These are phyloP conservation scores for Pseudogymnoascus destructans DNA, from an alignment of 2,329 filamentous ascomycete genomes.

Conservation along the genomic window DNA sequence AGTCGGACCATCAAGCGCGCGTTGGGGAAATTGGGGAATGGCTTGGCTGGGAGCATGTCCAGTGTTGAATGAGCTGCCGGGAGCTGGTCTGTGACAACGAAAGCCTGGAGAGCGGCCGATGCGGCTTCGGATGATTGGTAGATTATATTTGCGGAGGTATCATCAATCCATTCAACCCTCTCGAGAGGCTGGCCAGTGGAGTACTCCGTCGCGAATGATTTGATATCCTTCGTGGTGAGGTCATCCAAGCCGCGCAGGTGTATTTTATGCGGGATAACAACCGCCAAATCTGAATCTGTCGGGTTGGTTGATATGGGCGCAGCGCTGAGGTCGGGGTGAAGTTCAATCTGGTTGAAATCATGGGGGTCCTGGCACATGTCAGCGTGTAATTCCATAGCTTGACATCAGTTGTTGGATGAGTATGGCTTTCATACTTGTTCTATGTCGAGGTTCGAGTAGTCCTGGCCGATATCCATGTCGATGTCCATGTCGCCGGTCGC, in stretches of 20 bases:
- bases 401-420: slow-evolving; percentile 22
- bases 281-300: neutral
- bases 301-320: neutral
- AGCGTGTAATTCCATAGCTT: neutral
- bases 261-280: slow-evolving; percentile 47
- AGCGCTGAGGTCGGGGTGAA: neutral
- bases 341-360: neutral
- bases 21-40: slow-evolving; percentile 54
- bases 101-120: slow-evolving; percentile 40
- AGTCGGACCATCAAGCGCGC: slow-evolving; percentile 58
- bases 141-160: slow-evolving; percentile 75
- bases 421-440: slow-evolving; percentile 12
- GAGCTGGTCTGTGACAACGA: slow-evolving; percentile 38
- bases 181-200: slow-evolving; percentile 42
- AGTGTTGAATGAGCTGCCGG: slow-evolving; percentile 32
- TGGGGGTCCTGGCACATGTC: slow-evolving; percentile 3
- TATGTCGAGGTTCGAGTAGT: slow-evolving; percentile 18
- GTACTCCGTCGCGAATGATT: slow-evolving; percentile 58
- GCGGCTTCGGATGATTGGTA: slow-evolving; percentile 47
- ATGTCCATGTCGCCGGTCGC: slow-evolving; percentile 51
- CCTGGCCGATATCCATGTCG: slow-evolving; percentile 37
- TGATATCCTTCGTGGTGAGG: slow-evolving; percentile 68
- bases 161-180: slow-evolving; percentile 87
- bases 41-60: slow-evolving; percentile 57
- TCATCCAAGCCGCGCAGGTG: slow-evolving; percentile 74